Percentiles rank a stretch among this genome's conserved stretches.
Conservation (phyloP, 176 grass and related monocot species). For the Oryza brachyantha region DNA sequence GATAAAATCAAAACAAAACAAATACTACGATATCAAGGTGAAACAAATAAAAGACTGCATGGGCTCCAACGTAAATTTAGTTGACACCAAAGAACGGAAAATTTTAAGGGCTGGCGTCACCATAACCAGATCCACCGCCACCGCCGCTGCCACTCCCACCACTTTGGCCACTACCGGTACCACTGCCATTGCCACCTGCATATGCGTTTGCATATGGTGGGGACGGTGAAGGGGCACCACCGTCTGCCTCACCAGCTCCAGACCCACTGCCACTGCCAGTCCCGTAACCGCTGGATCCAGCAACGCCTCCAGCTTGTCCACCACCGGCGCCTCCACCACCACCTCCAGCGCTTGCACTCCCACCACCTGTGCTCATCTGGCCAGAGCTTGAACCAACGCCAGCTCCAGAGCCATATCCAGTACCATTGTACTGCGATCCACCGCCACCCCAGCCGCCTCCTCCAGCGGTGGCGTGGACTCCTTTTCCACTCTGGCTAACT, state of each 20-base stretch:
- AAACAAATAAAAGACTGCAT: background rate
- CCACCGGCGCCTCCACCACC: background rate
- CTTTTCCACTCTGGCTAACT: background rate
- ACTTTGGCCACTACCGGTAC: background rate
- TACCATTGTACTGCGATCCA: background rate
- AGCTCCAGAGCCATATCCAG: background rate
- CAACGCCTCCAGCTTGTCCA: background rate
- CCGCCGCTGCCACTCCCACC: slow-evolving; percentile 14
- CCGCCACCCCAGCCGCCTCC: background rate
- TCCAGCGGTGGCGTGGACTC: background rate
- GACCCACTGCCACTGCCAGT: background rate
- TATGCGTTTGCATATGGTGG: background rate
- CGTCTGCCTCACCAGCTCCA: background rate
- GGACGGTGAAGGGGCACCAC: background rate
- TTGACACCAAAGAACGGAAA: background rate
- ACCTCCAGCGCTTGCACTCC: background rate
- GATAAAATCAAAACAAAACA: background rate
- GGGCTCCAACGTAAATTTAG: background rate
- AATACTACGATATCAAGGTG: background rate
- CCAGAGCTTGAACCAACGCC: background rate
- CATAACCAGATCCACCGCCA: background rate
- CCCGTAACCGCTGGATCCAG: background rate
- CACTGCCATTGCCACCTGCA: slow-evolving; percentile 18
- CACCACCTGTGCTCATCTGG: background rate
- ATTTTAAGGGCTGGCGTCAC: background rate